Evolutionary conservation across 306 rosid genomes (phyloP), one percentile per base, ranked within the genome.

Genomic region (Trichosanthes truncata): DNA sequence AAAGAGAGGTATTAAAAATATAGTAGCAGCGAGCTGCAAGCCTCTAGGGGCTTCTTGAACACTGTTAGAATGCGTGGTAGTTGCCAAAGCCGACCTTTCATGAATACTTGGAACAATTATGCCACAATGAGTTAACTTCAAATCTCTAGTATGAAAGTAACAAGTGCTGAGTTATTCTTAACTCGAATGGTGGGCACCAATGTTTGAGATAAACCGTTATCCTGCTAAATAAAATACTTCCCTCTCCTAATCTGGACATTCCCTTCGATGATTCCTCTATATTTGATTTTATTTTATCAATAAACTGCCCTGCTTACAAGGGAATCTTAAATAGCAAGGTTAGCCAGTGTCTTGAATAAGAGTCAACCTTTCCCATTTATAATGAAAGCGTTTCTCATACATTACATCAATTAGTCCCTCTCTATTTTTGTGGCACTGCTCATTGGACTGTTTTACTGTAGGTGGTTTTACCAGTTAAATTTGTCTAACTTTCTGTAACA

Each of bases 401-500:
- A 68, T 40, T 36, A 68, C 9, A n/a, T 10, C 52, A 67, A 67
- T 40, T 31, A 23, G 3, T 45, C 38, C 56, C 55, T 25, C 25
- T 71, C 52, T 23, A 23, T 13, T 71, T 29, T 25, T 71, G 57
- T 71, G 9, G 55, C 35, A 9, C 53, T 45, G 9, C 56, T 71
- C 36, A 40, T 8, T 67, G 76, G 36, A 13, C 23, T 23, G n/a
- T 1, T n/a, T 4, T 43, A 48, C 23, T 78, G 63, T 67, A 38
- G 63, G 35, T 56, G 79, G 46, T 26, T 36, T 75, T 3, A 36
- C 53, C 57, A 59, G 4, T 33, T 29, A 7, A 74, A 13, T 46
- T 13, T 62, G 65, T 38, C 31, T 6, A 6, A 43, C 35, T 40
- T 36, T 65, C 40, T 84, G 51, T 33, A 14, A 80, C 97, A 94